Conservation (phyloP, 805 yeast species). For the Yarrowia keelungensis region DNA sequence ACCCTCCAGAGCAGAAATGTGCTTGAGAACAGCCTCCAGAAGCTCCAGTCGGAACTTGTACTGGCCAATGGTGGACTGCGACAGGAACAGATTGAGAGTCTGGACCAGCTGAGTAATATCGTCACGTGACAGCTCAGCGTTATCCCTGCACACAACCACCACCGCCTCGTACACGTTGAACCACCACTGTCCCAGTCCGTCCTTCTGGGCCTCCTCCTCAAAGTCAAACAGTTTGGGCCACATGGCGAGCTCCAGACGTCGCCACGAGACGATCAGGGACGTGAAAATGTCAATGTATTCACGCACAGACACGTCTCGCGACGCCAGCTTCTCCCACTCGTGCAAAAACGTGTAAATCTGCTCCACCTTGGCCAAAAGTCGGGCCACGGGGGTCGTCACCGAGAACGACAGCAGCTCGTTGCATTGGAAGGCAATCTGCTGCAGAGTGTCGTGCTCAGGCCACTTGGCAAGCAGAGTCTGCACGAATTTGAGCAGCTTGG, state of each 20-base stretch:
- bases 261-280: slow-evolving; percentile 82
- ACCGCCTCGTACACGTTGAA: slow-evolving; percentile 84
- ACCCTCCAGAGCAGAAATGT: slow-evolving; percentile 43
- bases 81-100: slow-evolving; percentile 75
- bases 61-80: slow-evolving; percentile 81
- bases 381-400: slow-evolving; percentile 73
- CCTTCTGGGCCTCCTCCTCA: slow-evolving; percentile 63
- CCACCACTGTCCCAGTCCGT: slow-evolving; percentile 83
- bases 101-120: slow-evolving; percentile 54
- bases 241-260: slow-evolving; percentile 81
- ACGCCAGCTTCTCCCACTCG: slow-evolving; percentile 95
- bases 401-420: slow-evolving; percentile 71
- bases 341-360: slow-evolving; percentile 80
- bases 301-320: slow-evolving; percentile 71
- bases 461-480: slow-evolving; percentile 64
- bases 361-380: slow-evolving; percentile 80
- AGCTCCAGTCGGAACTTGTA: slow-evolving; percentile 64
- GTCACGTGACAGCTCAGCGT: slow-evolving; percentile 47
- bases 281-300: slow-evolving; percentile 65
- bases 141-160: slow-evolving; percentile 42
- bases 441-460: slow-evolving; percentile 95
- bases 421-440: slow-evolving; percentile 67
- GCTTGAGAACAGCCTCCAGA: slow-evolving; percentile 55
- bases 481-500: slow-evolving; percentile 56
- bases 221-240: slow-evolving; percentile 76